These are phyloP conservation scores for Penicillium longicatenatum DNA, from an alignment of 495 filamentous ascomycete genomes.

Conservation along the genomic window DNA sequence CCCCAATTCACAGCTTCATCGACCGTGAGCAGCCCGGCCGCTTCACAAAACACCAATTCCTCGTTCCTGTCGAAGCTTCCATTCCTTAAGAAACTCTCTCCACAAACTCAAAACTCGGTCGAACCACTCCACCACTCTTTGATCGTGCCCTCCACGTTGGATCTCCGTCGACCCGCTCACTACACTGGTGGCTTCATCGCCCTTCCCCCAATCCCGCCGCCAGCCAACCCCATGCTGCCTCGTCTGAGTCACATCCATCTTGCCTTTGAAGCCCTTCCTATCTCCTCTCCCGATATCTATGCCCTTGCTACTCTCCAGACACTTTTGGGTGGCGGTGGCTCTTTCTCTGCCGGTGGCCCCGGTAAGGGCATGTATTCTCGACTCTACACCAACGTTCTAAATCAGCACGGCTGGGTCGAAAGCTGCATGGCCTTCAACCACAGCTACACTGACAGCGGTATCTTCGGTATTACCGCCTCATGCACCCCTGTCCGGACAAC, in stretches of 20 bases:
- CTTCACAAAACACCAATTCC: slow-evolving; percentile 44
- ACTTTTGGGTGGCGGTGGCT: slow-evolving; percentile 92
- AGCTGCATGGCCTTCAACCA: slow-evolving; percentile 95
- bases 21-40: slow-evolving; percentile 37
- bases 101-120: slow-evolving; percentile 61
- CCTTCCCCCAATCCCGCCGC: slow-evolving; percentile 75
- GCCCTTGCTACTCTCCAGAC: slow-evolving; percentile 96
- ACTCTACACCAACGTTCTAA: slow-evolving; percentile 95
- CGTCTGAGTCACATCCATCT: slow-evolving; percentile 88
- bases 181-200: slow-evolving; percentile 94
- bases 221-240: slow-evolving; percentile 76
- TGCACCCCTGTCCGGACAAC: slow-evolving; percentile 75
- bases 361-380: slow-evolving; percentile 99
- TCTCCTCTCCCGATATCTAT: slow-evolving; percentile 89
- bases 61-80: slow-evolving; percentile 81
- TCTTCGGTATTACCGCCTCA: slow-evolving; percentile 90
- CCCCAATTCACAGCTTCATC: slow-evolving; percentile 47
- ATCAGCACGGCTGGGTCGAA: slow-evolving; percentile 96
- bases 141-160: slow-evolving; percentile 49
- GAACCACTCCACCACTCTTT: slow-evolving; percentile 40
- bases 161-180: slow-evolving; percentile 68
- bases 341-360: slow-evolving; percentile 95
- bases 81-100: slow-evolving; percentile 90
- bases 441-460: slow-evolving; percentile 89
- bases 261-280: slow-evolving; percentile 93